phyloP scores from a whole-genome alignment of 2,329 filamentous ascomycete genomes.

The Scortechinia acanthostroma region DNA sequence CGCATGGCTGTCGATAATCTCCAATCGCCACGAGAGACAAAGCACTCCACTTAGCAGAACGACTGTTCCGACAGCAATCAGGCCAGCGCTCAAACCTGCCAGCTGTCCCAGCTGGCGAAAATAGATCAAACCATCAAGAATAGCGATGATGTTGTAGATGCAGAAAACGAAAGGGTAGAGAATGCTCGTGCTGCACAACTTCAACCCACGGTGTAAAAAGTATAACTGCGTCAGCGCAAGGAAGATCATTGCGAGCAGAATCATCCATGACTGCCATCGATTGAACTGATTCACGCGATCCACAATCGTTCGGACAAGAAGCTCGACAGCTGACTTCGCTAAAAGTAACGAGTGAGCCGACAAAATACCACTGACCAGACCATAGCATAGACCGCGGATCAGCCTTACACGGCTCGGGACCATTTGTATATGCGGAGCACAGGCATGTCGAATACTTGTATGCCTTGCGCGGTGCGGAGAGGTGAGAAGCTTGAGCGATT shows the following conservation, averaged over 20 bases:
- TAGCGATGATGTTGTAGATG: slow-evolving; percentile 68
- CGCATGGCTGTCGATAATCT: slow-evolving; percentile 3
- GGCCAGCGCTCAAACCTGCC: slow-evolving; percentile 42
- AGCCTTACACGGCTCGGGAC: slow-evolving; percentile 65
- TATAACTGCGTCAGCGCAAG: slow-evolving; percentile 62
- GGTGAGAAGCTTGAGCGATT: slow-evolving; percentile 27
- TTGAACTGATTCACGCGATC: slow-evolving; percentile 62
- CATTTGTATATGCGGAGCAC: slow-evolving; percentile 29
- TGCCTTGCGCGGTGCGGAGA: background rate
- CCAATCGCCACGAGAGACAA: slow-evolving; percentile 56
- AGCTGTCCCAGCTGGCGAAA: slow-evolving; percentile 57
- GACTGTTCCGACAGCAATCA: slow-evolving; percentile 56
- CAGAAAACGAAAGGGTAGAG: slow-evolving; percentile 68
- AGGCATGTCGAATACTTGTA: too few species aligned
- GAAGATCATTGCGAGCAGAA: slow-evolving; percentile 51
- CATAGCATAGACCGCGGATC: slow-evolving; percentile 77
- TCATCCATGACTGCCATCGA: slow-evolving; percentile 63
- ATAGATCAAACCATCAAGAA: slow-evolving; percentile 64
- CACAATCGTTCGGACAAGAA: slow-evolving; percentile 60
- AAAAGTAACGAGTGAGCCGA: slow-evolving; percentile 89
- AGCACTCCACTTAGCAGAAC: slow-evolving; percentile 57
- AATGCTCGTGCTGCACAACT: slow-evolving; percentile 61
- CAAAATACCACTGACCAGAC: slow-evolving; percentile 81
- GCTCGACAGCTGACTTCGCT: slow-evolving; percentile 72
- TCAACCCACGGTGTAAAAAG: slow-evolving; percentile 60